Base-by-base conservation (phyloP, 768 basidiomycete species). In the Asterophora lycoperdoides region DNA sequence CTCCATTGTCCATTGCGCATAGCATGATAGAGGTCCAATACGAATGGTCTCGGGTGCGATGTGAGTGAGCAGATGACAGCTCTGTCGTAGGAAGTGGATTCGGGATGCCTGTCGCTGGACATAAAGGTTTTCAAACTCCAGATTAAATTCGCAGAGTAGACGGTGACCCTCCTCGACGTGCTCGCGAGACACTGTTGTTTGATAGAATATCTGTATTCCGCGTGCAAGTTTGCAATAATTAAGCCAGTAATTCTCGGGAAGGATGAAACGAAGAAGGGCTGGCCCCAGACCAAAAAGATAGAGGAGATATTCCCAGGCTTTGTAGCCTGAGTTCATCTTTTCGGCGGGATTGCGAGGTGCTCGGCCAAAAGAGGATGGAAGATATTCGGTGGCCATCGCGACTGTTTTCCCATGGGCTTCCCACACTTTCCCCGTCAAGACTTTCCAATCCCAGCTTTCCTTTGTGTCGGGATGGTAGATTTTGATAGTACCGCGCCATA, bases 401-500 rank as follows among this genome's bases (percentile, higher is more conserved):
- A 57, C 46, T n/a, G 41, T 41, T 30, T 35, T 40, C 18, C n/a
- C n/a, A n/a, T n/a, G n/a, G n/a, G n/a, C n/a, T n/a, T n/a, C n/a
- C n/a, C n/a, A n/a, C n/a, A n/a, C 32, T 15, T 52, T 52, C 20
- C 41, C 46, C n/a, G 19, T 33, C 15, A 56, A 15, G 10, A 56
- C 52, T 5, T 18, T 33, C 37, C 34, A 46, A 32, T 48, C 32
- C 47, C 52, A 53, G 36, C 2, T 33, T 14, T 40, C 19, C 9
- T 14, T 41, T 32, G 17, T n/a, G 41, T 44, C 52, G n/a, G 49
- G 49, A 15, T 52, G 26, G 39, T 71, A 70, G 13, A 49, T 60
- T 4, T 58, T 44, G 10, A 67, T 37, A 8, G 49, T 60, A 41
- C 61, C 63, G 55, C 65, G 54, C 74, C 70, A 57, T 48, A 71